phyloP scores from a whole-genome alignment of 164 flowering plant genomes.

The Chloranthus sessilifolius region DNA sequence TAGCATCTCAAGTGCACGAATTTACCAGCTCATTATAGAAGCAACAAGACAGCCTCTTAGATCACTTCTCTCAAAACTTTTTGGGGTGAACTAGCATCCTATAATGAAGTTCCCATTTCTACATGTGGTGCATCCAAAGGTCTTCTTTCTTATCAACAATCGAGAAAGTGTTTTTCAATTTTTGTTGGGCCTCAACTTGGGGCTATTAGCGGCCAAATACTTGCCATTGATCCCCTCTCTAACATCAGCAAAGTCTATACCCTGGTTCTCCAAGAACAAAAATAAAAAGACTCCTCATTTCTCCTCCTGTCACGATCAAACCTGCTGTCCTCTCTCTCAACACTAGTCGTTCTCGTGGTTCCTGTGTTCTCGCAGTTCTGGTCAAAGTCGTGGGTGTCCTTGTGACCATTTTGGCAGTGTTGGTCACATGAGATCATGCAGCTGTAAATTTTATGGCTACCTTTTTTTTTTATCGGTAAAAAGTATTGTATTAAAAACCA shows the following conservation, averaged over 20 bases:
- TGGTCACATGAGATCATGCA: too few relatives aligned
- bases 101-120: neutral
- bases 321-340: neutral
- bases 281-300: neutral
- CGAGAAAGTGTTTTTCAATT: neutral
- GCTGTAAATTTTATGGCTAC: too few relatives aligned
- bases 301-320: neutral
- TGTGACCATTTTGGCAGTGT: too few relatives aligned
- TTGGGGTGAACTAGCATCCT: neutral
- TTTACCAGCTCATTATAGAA: neutral
- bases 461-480: too few relatives aligned
- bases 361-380: too few relatives aligned
- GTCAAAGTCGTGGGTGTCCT: too few relatives aligned
- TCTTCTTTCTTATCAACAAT: neutral
- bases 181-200: neutral
- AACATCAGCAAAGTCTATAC: neutral
- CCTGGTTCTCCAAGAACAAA: neutral
- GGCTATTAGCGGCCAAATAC: neutral
- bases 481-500: too few relatives aligned
- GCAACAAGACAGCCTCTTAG: neutral
- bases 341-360: too few relatives aligned
- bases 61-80: neutral
- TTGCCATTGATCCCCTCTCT: neutral
- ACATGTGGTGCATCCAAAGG: neutral
- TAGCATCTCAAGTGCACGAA: neutral